Base-by-base conservation (phyloP, 1,284 basidiomycete genomes). In the Malassezia sympodialis region DNA sequence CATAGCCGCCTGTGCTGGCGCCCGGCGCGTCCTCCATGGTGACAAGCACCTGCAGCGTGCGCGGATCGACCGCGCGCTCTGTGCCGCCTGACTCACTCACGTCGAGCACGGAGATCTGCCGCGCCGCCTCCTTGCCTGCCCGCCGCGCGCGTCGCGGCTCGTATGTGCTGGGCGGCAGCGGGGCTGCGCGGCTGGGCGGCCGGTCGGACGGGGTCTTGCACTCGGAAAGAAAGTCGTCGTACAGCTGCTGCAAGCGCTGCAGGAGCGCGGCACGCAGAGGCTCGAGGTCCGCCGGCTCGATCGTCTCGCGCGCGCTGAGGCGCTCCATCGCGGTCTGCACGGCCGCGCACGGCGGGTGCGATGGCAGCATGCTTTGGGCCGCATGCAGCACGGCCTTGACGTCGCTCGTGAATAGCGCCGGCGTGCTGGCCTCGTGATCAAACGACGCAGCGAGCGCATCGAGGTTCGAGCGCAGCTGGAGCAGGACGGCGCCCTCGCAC, bases 21-120 rank as follows among this genome's bases (percentile, higher is more conserved):
- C 48, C 54, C 1, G 52, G n/a, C 10, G 45, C 57, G 6, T 55
- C 23, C 45, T 73, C 70, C 34, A 73, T 63, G 21, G 66, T 66
- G 43, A 72, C 62, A 60, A 73, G 69, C 32, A 72, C 57, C 32
- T 73, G 69, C 26, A 68, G 53, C 0, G 54, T 63, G 19, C 61
- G 61, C 11, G 58, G 31, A 35, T 71, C 67, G 4, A 73, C 56
- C 21, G 59, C n/a, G 24, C 51, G 58, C 12, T 39, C 40, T 19
- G 51, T 59, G 39, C 66, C 66, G 10, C 65, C 66, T 28, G 66
- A 62, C 19, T 61, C 42, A 27, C 66, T 67, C 43, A 72, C 67
- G 49, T 73, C 70, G 11, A 57, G 37, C 1, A 57, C 55, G 6
- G 49, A 42, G 23, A 57, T 46, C 19, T 41, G 44, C 6, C 49